Conservation (phyloP, 208 protist species). For the Polymyxa betae region DNA sequence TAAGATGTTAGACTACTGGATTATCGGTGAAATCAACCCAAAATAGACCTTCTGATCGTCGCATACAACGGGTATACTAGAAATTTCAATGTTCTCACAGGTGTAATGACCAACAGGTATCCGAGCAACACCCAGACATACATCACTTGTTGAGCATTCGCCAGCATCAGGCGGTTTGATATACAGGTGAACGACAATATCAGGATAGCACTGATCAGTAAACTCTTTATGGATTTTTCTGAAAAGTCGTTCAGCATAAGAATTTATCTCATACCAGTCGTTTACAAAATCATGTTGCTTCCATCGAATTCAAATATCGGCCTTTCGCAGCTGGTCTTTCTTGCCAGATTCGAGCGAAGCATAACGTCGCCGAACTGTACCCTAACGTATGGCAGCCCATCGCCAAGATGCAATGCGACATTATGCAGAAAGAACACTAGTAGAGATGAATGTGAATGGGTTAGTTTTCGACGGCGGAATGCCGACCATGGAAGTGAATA, state of each 20-base stretch:
- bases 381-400: neutral
- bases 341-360: neutral
- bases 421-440: neutral
- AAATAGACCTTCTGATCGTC: neutral
- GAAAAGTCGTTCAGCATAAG: neutral
- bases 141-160: neutral
- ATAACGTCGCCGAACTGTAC: neutral
- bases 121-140: neutral
- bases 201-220: conserved; percentile 14
- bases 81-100: conserved; percentile 30
- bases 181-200: neutral
- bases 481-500: conserved; percentile 35
- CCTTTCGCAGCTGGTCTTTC: neutral
- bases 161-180: neutral
- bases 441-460: neutral
- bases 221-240: neutral
- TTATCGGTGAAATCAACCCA: no score
- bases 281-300: neutral
- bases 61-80: neutral
- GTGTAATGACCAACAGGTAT: conserved; percentile 36
- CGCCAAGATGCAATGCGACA: neutral
- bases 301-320: conserved; percentile 23
- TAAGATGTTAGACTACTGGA: no score
- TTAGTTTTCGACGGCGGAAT: neutral
- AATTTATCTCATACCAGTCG: neutral